These are phyloP conservation scores for Puccinia hordei DNA, from an alignment of 1,284 basidiomycete genomes.

Conservation along the genomic window DNA sequence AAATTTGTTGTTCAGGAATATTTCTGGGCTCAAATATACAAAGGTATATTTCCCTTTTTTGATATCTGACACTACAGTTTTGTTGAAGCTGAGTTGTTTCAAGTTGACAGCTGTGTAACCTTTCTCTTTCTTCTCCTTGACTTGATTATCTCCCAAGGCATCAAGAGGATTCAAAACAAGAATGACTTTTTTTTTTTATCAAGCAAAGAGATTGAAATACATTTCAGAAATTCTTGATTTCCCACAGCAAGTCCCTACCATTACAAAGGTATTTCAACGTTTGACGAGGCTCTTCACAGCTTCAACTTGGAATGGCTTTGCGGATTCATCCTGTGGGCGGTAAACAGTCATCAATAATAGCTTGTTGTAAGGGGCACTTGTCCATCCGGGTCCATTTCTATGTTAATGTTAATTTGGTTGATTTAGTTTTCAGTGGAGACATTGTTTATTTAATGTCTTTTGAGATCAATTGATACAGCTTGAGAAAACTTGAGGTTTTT, in stretches of 20 bases:
- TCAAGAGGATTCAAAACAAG: conserved; percentile 30
- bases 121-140: conserved; percentile 8
- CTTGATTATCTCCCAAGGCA: conserved; percentile 16
- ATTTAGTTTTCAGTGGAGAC: too few species aligned
- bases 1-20: conserved; percentile 20
- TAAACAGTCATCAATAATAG: too few species aligned
- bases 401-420: too few species aligned
- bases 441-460: too few species aligned
- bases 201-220: not conserved
- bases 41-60: not conserved
- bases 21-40: conserved; percentile 29
- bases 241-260: conserved; percentile 19
- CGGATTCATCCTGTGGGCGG: too few species aligned
- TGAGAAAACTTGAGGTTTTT: too few species aligned
- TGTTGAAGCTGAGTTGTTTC: too few species aligned
- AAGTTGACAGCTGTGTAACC: too few species aligned
- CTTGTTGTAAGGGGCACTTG: too few species aligned
- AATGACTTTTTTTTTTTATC: not conserved
- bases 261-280: not conserved
- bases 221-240: conserved; percentile 11
- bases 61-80: not conserved
- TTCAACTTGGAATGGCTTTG: conserved; percentile 1
- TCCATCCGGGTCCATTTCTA: too few species aligned
- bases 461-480: too few species aligned
- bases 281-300: not conserved